A percentile compares a stretch with the other conserved stretches of the same genome.
phyloP scores from a whole-genome alignment of 1,139 yeast species.

The Cylindricascospora bacillispora region DNA sequence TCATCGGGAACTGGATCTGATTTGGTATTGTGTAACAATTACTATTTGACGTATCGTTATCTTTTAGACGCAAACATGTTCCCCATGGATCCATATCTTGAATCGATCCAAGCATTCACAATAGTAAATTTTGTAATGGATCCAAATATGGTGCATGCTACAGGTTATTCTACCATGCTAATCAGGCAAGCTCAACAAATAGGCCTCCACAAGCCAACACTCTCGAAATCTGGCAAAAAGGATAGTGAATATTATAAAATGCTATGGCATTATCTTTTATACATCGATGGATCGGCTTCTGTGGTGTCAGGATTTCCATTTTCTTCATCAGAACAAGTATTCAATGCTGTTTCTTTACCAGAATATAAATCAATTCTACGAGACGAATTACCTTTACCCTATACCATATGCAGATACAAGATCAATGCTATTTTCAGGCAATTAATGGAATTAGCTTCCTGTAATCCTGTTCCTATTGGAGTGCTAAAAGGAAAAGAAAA shows the following conservation, averaged over 20 bases:
- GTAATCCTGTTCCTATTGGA: too few relatives aligned
- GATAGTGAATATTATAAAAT: slow-evolving; percentile 6
- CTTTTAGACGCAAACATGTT: slow-evolving; percentile 11
- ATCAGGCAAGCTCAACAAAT: slow-evolving; percentile 18
- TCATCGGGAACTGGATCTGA: slow-evolving; percentile 15
- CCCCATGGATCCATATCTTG: slow-evolving; percentile 12
- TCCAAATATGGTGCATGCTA: slow-evolving; percentile 20
- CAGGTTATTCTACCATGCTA: slow-evolving; percentile 16
- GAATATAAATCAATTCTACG: too few relatives aligned
- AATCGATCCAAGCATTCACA: slow-evolving; percentile 13
- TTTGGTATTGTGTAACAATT: slow-evolving; percentile 12
- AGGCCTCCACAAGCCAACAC: slow-evolving; percentile 14
- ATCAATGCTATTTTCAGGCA: slow-evolving; percentile 12
- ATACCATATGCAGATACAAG: slow-evolving; percentile 14
- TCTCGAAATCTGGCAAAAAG: too few relatives aligned
- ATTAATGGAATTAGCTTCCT: slow-evolving; percentile 13
- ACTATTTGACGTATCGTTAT: slow-evolving; percentile 12
- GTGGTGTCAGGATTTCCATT: slow-evolving; percentile 20
- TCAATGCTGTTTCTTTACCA: slow-evolving; percentile 7
- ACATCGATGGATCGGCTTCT: slow-evolving; percentile 21
- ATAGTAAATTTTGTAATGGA: slow-evolving; percentile 18
- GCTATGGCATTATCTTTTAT: slow-evolving; percentile 17
- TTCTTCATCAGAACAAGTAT: slow-evolving; percentile 8
- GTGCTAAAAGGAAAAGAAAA: background rate
- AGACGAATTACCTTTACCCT: slow-evolving; percentile 7